These are phyloP conservation scores for Artemisia argyi DNA, from an alignment of 129 eudicot species.

Conservation along the genomic window DNA sequence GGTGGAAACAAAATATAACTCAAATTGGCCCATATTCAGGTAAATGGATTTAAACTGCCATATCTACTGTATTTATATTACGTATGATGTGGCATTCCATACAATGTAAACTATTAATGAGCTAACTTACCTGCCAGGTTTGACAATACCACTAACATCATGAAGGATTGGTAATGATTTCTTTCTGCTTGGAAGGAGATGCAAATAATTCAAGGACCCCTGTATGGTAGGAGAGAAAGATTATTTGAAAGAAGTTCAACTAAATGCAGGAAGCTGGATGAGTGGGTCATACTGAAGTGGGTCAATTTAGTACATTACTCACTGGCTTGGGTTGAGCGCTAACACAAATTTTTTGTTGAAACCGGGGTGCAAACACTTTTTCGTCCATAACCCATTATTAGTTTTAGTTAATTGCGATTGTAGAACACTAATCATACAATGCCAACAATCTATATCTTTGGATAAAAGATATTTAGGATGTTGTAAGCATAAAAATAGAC, in stretches of 20 bases:
- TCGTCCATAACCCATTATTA: too few relatives aligned
- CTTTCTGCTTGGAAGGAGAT: slow-evolving; percentile 54
- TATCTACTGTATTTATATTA: too few relatives aligned
- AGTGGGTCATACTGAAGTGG: not conserved
- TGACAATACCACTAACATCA: slow-evolving; percentile 59
- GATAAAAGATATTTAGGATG: too few relatives aligned
- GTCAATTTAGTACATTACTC: not conserved
- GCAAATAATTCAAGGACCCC: slow-evolving; percentile 52
- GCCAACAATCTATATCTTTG: too few relatives aligned
- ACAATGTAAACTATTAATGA: not conserved
- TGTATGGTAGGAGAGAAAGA: slow-evolving; percentile 5
- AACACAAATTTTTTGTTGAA: not conserved
- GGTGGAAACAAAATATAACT: too few relatives aligned
- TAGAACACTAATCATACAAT: too few relatives aligned
- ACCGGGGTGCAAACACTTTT: too few relatives aligned
- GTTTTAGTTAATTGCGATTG: too few relatives aligned
- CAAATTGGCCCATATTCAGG: too few relatives aligned
- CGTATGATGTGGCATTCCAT: not conserved
- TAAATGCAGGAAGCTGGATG: not conserved
- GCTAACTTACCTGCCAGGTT: slow-evolving; percentile 62
- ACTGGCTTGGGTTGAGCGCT: not conserved
- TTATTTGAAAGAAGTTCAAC: not conserved
- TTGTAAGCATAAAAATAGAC: too few relatives aligned
- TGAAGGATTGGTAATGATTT: slow-evolving; percentile 59
- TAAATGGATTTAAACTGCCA: too few relatives aligned